Evolutionary conservation across 345 rosid species (phyloP).

Genomic region (Rhodamnia argentea): DNA sequence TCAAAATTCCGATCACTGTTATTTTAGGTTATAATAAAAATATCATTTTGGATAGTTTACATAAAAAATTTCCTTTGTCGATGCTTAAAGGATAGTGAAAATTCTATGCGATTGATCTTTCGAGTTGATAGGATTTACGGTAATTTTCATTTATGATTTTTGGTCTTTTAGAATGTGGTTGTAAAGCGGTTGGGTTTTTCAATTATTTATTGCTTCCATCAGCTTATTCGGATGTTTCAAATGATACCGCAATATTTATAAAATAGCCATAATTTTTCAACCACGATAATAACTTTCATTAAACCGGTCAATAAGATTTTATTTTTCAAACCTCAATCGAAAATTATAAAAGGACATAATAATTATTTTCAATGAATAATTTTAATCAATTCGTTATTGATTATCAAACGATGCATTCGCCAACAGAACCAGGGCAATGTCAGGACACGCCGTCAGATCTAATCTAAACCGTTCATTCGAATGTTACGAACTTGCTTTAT

Average conservation of each 20-base stretch:
- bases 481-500: not conserved
- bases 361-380: not conserved
- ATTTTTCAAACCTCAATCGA: not conserved
- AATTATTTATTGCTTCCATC: not conserved
- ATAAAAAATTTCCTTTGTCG: not conserved
- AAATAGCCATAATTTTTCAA: not conserved
- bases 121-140: not conserved
- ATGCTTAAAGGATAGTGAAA: fast-evolving
- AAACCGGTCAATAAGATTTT: no score
- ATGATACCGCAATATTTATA: not conserved
- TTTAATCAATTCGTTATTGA: not conserved
- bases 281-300: not conserved
- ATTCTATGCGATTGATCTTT: not conserved
- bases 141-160: not conserved
- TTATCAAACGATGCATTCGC: not conserved
- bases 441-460: not conserved
- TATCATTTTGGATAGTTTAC: not conserved
- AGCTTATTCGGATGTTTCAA: not conserved
- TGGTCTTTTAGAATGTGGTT: fast-evolving
- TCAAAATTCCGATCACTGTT: not conserved
- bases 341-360: not conserved
- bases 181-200: fast-evolving
- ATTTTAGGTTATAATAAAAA: fast-evolving
- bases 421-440: not conserved
- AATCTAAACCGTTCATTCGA: not conserved